Base-by-base conservation (phyloP, 2,329 filamentous ascomycete species). In the Endoconidiophora laricicola region DNA sequence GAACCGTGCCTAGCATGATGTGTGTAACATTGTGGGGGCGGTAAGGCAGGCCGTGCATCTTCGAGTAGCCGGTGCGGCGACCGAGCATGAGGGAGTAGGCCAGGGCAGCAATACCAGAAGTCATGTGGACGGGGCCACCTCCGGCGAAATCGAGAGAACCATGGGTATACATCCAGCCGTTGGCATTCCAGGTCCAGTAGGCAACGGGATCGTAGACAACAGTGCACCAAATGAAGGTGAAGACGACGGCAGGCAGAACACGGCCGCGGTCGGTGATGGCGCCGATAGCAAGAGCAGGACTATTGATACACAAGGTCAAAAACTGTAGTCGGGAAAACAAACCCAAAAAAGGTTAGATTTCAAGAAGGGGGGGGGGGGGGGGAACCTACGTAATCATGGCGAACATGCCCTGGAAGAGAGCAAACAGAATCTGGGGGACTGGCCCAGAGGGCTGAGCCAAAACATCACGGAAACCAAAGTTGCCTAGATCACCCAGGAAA, bases 321-420 rank as follows among this genome's bases (percentile, higher is more conserved):
- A 18, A 18, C 16, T 18, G 2, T 18, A 18, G 16, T 18, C 16
- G 16, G 16, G 16, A 18, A 18, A 18, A 18, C 16, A 18, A 18
- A 18, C 16, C 16, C 16, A n/a, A 33, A 41, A 18, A 3, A 23
- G 5, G 20, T 18, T 18, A 18, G 16, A 18, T 18, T 46, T 40
- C 38, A 54, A 44, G 20, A 46, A 24, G 12, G n/a, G 44, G 51
- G 5, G 6, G 10, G 24, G 3, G 18, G n/a, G 45, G 16, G 24
- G 4, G 22, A 2, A 12, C 16, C n/a, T 4, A 43, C 82, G 86
- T 93, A 69, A 93, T 90, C 56, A 79, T 76, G 20, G 86, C 85
- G 62, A 90, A 90, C 83, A 90, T 88, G 71, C 84, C 83, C 67
- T 90, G 84, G 69, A 86, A 93, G 24, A 93, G 70, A 54, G 81